These are phyloP conservation scores for Globisporangium rhizosaccharum DNA, from an alignment of 352 stramenopile species.

Conservation along the genomic window DNA sequence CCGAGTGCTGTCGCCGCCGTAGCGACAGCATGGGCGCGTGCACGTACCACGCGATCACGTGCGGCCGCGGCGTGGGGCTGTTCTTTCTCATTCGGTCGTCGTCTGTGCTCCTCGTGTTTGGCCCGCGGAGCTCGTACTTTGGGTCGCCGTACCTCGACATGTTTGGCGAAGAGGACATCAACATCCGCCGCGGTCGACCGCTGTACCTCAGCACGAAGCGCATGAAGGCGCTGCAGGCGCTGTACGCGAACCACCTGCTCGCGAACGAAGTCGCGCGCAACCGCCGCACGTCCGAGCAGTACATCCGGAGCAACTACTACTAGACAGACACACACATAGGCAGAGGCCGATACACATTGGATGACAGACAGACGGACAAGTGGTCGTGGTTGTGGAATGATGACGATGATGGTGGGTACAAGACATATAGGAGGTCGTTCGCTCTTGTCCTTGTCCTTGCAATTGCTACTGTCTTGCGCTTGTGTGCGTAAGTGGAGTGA, in stretches of 20 bases:
- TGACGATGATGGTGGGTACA: too few relatives aligned
- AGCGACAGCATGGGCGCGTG: conserved; percentile 70
- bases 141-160: conserved; percentile 82
- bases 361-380: too few relatives aligned
- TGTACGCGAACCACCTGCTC: conserved; percentile 78
- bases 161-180: conserved; percentile 88
- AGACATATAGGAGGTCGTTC: too few relatives aligned
- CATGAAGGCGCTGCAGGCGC: conserved; percentile 58
- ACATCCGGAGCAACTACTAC: conserved; percentile 86
- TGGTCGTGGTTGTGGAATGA: too few relatives aligned
- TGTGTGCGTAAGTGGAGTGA: too few relatives aligned
- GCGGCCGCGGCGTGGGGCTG: conserved; percentile 60
- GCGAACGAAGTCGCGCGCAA: conserved; percentile 79
- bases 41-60: conserved; percentile 68
- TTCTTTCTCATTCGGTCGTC: conserved; percentile 83
- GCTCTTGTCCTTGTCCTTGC: too few relatives aligned
- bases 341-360: too few relatives aligned
- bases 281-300: conserved; percentile 80
- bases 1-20: conserved; percentile 68
- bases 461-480: too few relatives aligned
- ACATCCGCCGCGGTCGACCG: conserved; percentile 66
- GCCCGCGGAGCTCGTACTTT: conserved; percentile 77
- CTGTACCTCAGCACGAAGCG: conserved; percentile 71
- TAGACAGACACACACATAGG: conserved; percentile 15
- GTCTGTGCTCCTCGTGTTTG: conserved; percentile 71